phyloP scores from a whole-genome alignment of 441 rosid species.

The Corymbia citriodora region DNA sequence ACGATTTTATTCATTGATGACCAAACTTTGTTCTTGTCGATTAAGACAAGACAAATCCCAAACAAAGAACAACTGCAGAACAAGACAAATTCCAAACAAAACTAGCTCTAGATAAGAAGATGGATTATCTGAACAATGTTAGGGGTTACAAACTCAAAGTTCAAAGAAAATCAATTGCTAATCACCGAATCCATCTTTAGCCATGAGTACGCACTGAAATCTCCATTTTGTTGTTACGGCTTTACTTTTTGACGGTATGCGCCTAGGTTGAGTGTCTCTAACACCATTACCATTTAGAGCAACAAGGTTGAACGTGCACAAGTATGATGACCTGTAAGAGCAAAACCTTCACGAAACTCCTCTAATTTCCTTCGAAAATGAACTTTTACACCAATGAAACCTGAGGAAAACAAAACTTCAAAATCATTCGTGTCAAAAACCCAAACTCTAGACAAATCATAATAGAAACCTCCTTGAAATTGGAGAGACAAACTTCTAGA shows the following conservation, averaged over 20 bases:
- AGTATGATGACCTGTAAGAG: fast-evolving
- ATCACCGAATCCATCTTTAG: background rate
- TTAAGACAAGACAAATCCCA: background rate
- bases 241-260: background rate
- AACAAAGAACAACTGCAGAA: too few relatives aligned
- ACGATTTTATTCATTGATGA: too few relatives aligned
- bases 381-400: background rate
- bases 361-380: fast-evolving
- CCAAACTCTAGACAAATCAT: background rate
- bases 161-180: background rate
- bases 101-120: background rate
- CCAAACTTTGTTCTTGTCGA: too few relatives aligned
- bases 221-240: fast-evolving
- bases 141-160: fast-evolving
- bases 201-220: background rate
- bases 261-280: background rate
- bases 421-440: background rate
- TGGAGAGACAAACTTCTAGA: background rate
- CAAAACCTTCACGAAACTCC: background rate
- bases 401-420: fast-evolving
- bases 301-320: background rate
- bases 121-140: too few relatives aligned
- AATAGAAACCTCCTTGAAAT: background rate
- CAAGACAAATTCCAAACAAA: background rate
- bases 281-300: background rate